These are phyloP conservation scores for Tetracentron sinense DNA, from an alignment of 164 flowering plant genomes.

Conservation along the genomic window DNA sequence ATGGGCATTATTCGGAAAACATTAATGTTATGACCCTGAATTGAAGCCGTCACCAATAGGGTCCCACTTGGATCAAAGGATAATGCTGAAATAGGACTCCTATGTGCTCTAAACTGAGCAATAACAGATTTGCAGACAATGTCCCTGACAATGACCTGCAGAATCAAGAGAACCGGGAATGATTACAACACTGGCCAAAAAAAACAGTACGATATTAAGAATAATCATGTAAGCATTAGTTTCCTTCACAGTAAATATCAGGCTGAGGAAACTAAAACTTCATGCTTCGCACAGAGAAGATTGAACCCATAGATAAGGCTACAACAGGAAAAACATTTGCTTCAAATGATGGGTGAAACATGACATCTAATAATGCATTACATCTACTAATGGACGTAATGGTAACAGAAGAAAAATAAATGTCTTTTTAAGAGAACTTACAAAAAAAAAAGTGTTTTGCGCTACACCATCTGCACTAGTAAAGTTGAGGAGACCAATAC, in stretches of 20 bases:
- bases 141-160: constrained; percentile 71
- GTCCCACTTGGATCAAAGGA: constrained; percentile 85
- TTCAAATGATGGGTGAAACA: neutral
- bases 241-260: neutral
- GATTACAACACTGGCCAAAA: neutral
- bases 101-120: constrained; percentile 76
- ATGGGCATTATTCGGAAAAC: constrained; percentile 68
- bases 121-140: constrained; percentile 49
- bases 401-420: neutral
- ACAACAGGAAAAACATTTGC: neutral
- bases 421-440: neutral
- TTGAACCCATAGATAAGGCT: neutral
- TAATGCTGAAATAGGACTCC: constrained; percentile 70
- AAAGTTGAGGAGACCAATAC: neutral
- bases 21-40: constrained; percentile 76
- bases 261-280: neutral
- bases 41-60: constrained; percentile 73
- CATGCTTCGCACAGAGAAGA: neutral
- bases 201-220: neutral
- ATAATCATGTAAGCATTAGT: neutral
- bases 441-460: neutral
- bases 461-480: too few relatives aligned
- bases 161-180: neutral
- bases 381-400: neutral
- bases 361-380: too few relatives aligned